These are phyloP conservation scores for Venturiaceae sp. DNA, from an alignment of 2,329 filamentous ascomycete genomes.

Conservation along the genomic window DNA sequence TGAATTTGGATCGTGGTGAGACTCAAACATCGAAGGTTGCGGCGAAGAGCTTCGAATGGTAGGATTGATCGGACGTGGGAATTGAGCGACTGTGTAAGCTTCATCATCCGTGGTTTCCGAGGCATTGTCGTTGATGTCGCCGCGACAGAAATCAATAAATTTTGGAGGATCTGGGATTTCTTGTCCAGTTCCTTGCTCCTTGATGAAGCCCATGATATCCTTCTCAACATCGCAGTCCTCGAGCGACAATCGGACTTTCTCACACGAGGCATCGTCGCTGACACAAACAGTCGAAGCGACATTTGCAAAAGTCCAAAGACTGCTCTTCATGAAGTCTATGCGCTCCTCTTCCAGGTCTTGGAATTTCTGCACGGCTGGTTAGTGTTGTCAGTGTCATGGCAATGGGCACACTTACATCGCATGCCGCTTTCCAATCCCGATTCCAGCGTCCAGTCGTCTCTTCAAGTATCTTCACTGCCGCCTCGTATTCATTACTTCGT, in stretches of 20 bases:
- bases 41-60: conserved; percentile 93
- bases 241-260: conserved; percentile 86
- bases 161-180: conserved; percentile 96
- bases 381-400: neutral
- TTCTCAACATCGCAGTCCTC: conserved; percentile 97
- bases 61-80: conserved; percentile 89
- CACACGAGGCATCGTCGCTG: conserved; percentile 91
- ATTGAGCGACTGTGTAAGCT: conserved; percentile 89
- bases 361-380: conserved; percentile 58
- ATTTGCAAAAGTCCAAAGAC: conserved; percentile 95
- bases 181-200: conserved; percentile 80
- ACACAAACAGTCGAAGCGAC: conserved; percentile 96
- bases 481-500: conserved; percentile 89
- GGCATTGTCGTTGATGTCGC: conserved; percentile 67
- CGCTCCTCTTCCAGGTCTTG: conserved; percentile 97
- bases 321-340: conserved; percentile 94
- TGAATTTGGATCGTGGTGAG: conserved; percentile 79
- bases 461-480: conserved; percentile 83
- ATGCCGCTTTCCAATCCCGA: conserved; percentile 93
- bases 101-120: conserved; percentile 83
- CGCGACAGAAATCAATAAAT: conserved; percentile 97
- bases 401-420: conserved; percentile 47
- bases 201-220: conserved; percentile 85
- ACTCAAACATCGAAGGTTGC: conserved; percentile 85
- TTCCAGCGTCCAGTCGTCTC: conserved; percentile 96